A percentile compares a stretch with the other conserved stretches of the same genome.
phyloP scores from a whole-genome alignment of 1,284 basidiomycete species.

The Sparassis latifolia region DNA sequence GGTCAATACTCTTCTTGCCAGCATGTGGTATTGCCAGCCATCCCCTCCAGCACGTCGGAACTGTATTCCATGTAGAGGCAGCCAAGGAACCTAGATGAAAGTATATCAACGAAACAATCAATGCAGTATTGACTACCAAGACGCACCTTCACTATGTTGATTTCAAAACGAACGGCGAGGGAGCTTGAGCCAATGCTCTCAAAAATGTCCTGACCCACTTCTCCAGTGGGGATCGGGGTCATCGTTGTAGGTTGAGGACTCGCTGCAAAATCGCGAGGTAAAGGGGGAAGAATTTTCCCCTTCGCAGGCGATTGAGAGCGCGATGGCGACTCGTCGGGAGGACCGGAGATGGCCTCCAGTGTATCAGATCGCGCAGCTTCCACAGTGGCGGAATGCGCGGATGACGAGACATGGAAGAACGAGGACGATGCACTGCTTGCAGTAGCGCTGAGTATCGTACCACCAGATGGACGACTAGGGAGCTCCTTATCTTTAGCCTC shows the following conservation, averaged over 20 bases:
- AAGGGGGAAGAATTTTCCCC: slow-evolving; percentile 62
- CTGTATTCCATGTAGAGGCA: slow-evolving; percentile 93
- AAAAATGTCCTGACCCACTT: slow-evolving; percentile 61
- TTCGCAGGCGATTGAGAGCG: slow-evolving; percentile 37
- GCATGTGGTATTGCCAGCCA: slow-evolving; percentile 96
- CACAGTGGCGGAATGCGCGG: slow-evolving; percentile 40
- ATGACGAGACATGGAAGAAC: slow-evolving; percentile 68
- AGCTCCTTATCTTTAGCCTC: slow-evolving; percentile 37
- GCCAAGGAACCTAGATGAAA: slow-evolving; percentile 72
- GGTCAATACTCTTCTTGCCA: slow-evolving; percentile 88
- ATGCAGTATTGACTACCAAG: neutral
- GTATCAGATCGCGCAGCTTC: slow-evolving; percentile 27
- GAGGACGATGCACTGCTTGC: slow-evolving; percentile 72
- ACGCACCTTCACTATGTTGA: slow-evolving; percentile 88
- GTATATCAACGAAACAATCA: slow-evolving; percentile 4
- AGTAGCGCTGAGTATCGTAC: slow-evolving; percentile 48
- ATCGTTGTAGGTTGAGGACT: slow-evolving; percentile 31
- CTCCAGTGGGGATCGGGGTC: slow-evolving; percentile 51
- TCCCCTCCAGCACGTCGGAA: slow-evolving; percentile 91
- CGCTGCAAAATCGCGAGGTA: slow-evolving; percentile 49
- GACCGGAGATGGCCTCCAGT: slow-evolving; percentile 25
- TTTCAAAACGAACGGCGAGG: slow-evolving; percentile 87
- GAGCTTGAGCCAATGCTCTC: slow-evolving; percentile 70
- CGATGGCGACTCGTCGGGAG: slow-evolving; percentile 31
- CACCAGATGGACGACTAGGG: slow-evolving; percentile 45